Evolutionary conservation across 106 monocot genomes (phyloP).

Genomic region (Xerophyta viscosa): DNA sequence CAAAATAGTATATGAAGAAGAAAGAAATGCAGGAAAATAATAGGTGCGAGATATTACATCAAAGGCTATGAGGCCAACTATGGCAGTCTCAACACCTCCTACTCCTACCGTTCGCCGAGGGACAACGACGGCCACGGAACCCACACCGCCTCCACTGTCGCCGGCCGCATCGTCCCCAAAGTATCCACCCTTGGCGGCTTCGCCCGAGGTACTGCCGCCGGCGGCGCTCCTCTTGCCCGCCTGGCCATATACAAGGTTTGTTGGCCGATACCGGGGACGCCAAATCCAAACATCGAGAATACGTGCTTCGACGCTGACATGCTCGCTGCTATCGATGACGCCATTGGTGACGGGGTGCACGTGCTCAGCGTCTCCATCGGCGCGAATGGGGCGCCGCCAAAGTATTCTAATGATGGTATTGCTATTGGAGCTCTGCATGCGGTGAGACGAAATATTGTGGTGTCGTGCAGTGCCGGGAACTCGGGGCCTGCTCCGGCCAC

Average conservation of each 20-base stretch:
- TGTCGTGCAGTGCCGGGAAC: constrained; percentile 67
- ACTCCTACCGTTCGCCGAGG: constrained; percentile 60
- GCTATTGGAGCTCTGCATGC: constrained; percentile 79
- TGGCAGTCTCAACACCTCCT: constrained; percentile 50
- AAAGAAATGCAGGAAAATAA: constrained; percentile 66
- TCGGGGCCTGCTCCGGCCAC: constrained; percentile 54
- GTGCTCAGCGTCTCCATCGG: constrained; percentile 84
- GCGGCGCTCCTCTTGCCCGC: constrained; percentile 63
- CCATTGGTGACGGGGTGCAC: constrained; percentile 69
- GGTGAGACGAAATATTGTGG: constrained; percentile 36
- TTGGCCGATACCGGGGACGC: constrained; percentile 79
- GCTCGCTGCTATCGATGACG: constrained; percentile 82
- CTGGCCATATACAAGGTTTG: constrained; percentile 83
- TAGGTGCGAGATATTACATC: constrained; percentile 78
- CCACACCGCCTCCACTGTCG: constrained; percentile 79
- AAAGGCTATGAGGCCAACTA: constrained; percentile 62
- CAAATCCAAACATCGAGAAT: constrained; percentile 77
- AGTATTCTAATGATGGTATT: constrained; percentile 37
- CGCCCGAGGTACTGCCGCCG: constrained; percentile 43
- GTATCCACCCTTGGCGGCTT: constrained; percentile 60
- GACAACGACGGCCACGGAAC: constrained; percentile 89
- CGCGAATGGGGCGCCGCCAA: constrained; percentile 9
- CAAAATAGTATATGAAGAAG: too few species aligned
- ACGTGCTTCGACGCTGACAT: constrained; percentile 83
- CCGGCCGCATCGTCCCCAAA: constrained; percentile 37